These are phyloP conservation scores for Boletus sp. DNA, from an alignment of 768 basidiomycete genomes.

Conservation along the genomic window DNA sequence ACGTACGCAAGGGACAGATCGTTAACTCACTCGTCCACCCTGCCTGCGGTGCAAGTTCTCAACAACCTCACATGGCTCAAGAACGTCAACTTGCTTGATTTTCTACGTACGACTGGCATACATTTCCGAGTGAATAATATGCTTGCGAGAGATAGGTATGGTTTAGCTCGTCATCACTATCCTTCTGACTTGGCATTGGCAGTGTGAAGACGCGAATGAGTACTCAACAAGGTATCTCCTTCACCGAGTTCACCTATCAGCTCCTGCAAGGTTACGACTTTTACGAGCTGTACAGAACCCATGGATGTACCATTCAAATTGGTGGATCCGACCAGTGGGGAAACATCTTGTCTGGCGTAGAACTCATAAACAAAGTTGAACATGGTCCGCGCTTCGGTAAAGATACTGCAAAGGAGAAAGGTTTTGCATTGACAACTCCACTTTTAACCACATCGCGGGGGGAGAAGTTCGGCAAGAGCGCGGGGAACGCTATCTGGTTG, in stretches of 20 bases:
- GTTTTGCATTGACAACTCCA: conserved; percentile 90
- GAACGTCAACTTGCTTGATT: conserved; percentile 71
- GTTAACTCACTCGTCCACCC: conserved; percentile 3
- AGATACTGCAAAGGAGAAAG: conserved; percentile 32
- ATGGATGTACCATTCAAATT: conserved; percentile 79
- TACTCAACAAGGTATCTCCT: conserved; percentile 88
- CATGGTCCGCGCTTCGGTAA: neutral
- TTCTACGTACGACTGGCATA: conserved; percentile 77
- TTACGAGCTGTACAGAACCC: conserved; percentile 60
- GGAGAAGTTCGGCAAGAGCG: conserved; percentile 96
- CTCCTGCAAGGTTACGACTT: conserved; percentile 97
- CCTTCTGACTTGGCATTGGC: conserved; percentile 8
- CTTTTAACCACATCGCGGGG: conserved; percentile 85
- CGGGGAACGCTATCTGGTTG: conserved; percentile 94
- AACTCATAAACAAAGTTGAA: conserved; percentile 67
- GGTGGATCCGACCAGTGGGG: conserved; percentile 99
- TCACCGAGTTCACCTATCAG: conserved; percentile 97
- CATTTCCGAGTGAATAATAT: conserved; percentile 83
- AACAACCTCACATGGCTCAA: conserved; percentile 81
- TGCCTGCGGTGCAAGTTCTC: conserved; percentile 39
- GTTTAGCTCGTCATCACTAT: neutral
- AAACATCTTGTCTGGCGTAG: conserved; percentile 91
- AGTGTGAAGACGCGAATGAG: conserved; percentile 82
- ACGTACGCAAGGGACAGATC: conserved; percentile 51
- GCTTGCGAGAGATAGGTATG: conserved; percentile 86